These are phyloP conservation scores for Ulota crispa DNA, from an alignment of 225 moss, liverwort and hornwort species.

Conservation along the genomic window DNA sequence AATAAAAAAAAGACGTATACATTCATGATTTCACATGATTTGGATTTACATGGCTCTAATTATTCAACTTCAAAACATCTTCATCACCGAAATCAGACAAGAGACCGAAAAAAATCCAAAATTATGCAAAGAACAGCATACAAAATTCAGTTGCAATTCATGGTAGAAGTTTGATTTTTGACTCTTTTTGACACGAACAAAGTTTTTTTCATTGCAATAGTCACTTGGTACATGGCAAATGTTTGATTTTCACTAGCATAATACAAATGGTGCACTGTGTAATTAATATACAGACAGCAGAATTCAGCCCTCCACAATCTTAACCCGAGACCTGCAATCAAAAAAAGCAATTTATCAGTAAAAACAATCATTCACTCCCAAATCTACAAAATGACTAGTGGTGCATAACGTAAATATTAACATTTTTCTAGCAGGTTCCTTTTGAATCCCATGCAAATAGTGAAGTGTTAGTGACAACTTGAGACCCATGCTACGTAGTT, in stretches of 20 bases:
- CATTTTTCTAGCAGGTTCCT: neutral
- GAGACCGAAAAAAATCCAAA: too few species aligned
- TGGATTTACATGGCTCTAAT: too few species aligned
- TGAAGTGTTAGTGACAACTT: neutral
- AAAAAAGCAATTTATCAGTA: constrained; percentile 18
- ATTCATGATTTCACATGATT: too few species aligned
- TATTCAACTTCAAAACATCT: too few species aligned
- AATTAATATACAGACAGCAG: constrained; percentile 7
- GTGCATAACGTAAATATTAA: neutral
- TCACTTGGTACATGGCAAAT: neutral
- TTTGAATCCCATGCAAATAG: neutral
- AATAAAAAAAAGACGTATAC: too few species aligned
- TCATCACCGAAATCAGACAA: too few species aligned
- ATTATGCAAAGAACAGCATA: too few species aligned
- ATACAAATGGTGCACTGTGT: neutral
- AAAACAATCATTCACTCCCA: neutral
- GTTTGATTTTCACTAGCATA: constrained; percentile 1
- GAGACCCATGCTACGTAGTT: too few species aligned
- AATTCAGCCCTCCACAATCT: constrained; percentile 73
- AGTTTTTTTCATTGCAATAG: neutral
- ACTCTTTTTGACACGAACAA: neutral
- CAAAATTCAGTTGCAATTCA: neutral
- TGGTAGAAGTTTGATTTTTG: neutral
- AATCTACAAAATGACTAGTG: neutral
- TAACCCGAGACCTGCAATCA: constrained; percentile 64